Base-by-base conservation (phyloP, 2,329 filamentous ascomycete genomes). In the Endocalyx cinctus region DNA sequence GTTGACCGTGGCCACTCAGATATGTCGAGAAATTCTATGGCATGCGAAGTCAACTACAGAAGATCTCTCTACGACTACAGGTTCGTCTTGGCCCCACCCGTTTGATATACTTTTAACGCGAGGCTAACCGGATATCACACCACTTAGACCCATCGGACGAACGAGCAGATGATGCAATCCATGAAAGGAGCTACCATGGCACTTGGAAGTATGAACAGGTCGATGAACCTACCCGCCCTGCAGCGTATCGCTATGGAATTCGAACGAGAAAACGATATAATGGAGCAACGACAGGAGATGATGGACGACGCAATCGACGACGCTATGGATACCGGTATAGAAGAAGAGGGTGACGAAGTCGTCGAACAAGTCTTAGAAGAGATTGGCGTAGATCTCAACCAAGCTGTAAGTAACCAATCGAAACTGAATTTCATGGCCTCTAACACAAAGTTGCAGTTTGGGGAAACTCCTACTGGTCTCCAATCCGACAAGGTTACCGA, bases 151-250 rank as follows among this genome's bases (percentile, higher is more conserved):
- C 90, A 97, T 45, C 82, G 92, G 45, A 96, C 89, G 47, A 98
- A 98, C 62, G 92, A 98, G 62, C 90, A 97, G 64, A 98, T 98
- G 92, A 96, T 96, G 89, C 87, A 95, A 63, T 92, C 89, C 7
- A 97, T 98, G 92, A 98, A 96, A 64, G 92, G 92, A 20, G 92
- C 92, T 5, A 97, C 92, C 2, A 81, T 83, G 63, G 82, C 95
- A 3, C 70, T 98, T 6, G 88, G 89, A 34, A 94, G 85, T 66
- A 98, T 98, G 92, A 98, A 98, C 63, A 77, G 85, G 45, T 87
- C 87, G 44, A 97, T 97, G 89, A 97, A 98, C 57, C 78, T 98
- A 3, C 92, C 92, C 1, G 88, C 88, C 13, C 70, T 98, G 20
- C 90, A 97, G 60, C 80, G 90, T 37, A 98, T 98, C 57, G 90